These are phyloP conservation scores for Amanita jacksonii DNA, from an alignment of 768 basidiomycete genomes.

Conservation along the genomic window DNA sequence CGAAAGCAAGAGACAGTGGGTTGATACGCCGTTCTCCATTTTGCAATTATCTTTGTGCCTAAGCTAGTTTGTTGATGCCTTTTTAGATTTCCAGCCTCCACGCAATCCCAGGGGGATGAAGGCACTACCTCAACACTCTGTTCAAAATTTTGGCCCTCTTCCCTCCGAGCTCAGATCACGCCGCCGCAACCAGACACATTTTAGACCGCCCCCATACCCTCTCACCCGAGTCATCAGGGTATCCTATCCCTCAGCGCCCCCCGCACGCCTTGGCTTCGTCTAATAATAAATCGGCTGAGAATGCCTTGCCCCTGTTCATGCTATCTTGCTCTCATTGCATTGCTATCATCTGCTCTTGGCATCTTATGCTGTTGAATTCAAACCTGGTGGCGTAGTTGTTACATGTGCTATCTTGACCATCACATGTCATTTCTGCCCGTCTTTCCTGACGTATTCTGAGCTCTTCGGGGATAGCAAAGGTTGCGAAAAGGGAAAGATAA, in stretches of 20 bases:
- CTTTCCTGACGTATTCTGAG: too few relatives aligned
- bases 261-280: conserved; percentile 12
- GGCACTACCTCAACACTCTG: conserved; percentile 65
- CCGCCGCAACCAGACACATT: conserved; percentile 48
- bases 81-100: conserved; percentile 63
- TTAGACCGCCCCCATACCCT: conserved; percentile 69
- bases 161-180: conserved; percentile 59
- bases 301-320: conserved; percentile 13
- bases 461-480: too few relatives aligned
- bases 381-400: too few relatives aligned
- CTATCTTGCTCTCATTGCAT: not conserved
- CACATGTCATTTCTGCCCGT: too few relatives aligned
- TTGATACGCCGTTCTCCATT: conserved; percentile 65
- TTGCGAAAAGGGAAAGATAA: too few relatives aligned
- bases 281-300: conserved; percentile 12
- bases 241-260: conserved; percentile 33
- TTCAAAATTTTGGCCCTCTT: conserved; percentile 61
- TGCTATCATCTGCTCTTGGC: too few relatives aligned
- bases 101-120: conserved; percentile 55
- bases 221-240: conserved; percentile 35
- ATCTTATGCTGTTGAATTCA: too few relatives aligned
- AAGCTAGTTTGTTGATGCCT: conserved; percentile 7
- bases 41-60: conserved; percentile 31
- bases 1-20: conserved; percentile 59
- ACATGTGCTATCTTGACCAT: too few relatives aligned